A percentile compares a stretch with the other conserved stretches of the same genome.
phyloP scores from a whole-genome alignment of 345 rosid species.

The Cardamine resedifolia region DNA sequence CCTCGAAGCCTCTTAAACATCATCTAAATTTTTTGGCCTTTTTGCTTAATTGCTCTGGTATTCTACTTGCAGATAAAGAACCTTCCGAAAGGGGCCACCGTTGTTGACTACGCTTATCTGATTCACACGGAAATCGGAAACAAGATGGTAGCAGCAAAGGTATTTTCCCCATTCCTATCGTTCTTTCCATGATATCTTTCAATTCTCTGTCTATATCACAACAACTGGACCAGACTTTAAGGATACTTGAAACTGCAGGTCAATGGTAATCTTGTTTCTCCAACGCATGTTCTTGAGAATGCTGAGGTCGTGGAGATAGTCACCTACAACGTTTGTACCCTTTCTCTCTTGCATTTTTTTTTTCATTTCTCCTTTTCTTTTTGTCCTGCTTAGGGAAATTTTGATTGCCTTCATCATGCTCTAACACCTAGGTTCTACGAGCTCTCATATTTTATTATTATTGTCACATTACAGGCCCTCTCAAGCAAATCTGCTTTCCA shows the following conservation, averaged over 20 bases:
- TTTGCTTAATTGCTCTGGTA: slow-evolving; percentile 17
- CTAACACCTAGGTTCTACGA: neutral
- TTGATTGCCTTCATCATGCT: slow-evolving; percentile 6
- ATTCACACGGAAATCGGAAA: slow-evolving; percentile 96
- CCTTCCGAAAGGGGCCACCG: slow-evolving; percentile 92
- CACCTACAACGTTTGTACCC: slow-evolving; percentile 76
- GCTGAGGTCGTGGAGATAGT: slow-evolving; percentile 99
- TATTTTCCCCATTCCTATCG: slow-evolving; percentile 32
- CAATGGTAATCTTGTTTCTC: slow-evolving; percentile 93
- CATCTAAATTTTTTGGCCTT: neutral
- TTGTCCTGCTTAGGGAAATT: neutral
- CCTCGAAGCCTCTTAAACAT: slow-evolving; percentile 15
- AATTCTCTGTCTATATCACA: neutral
- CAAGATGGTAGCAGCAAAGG: slow-evolving; percentile 99
- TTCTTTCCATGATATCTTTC: neutral
- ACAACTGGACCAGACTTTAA: neutral
- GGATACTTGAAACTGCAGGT: slow-evolving; percentile 57
- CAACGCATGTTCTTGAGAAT: slow-evolving; percentile 77
- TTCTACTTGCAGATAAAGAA: slow-evolving; percentile 71
- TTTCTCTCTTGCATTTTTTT: slow-evolving; percentile 1
- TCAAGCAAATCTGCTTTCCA: slow-evolving; percentile 91
- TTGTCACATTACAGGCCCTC: slow-evolving; percentile 61
- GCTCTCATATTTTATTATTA: slow-evolving; percentile 1
- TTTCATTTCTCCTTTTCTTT: slow-evolving; percentile 20
- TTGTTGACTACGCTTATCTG: slow-evolving; percentile 94